Conservation (phyloP, 176 grass and related monocot genomes). For the Ensete ventricosum region DNA sequence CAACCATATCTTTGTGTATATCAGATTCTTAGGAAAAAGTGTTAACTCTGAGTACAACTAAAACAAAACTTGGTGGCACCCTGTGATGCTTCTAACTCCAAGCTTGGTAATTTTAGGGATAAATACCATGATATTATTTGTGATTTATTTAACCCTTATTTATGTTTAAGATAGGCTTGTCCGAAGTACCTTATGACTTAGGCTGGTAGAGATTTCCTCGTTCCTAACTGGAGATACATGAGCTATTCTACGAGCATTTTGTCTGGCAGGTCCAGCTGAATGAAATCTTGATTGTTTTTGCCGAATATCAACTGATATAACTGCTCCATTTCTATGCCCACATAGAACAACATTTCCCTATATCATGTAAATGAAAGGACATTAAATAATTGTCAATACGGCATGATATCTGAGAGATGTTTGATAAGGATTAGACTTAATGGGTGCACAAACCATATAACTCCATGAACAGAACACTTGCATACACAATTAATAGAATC, state of each 20-base stretch:
- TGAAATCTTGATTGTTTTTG: conserved; percentile 23
- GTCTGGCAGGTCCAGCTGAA: conserved; percentile 12
- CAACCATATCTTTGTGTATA: too few relatives aligned
- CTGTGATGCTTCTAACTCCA: too few relatives aligned
- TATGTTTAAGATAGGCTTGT: too few relatives aligned
- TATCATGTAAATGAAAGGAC: conserved; percentile 16
- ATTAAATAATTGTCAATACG: not conserved
- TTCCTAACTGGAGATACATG: conserved; percentile 15
- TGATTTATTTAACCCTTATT: too few relatives aligned
- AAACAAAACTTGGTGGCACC: too few relatives aligned
- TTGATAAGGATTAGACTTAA: not conserved
- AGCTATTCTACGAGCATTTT: conserved; percentile 26
- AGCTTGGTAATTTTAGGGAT: too few relatives aligned
- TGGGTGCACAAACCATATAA: not conserved
- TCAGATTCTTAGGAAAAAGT: too few relatives aligned
- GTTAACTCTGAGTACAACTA: too few relatives aligned
- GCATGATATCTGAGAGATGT: too few relatives aligned
- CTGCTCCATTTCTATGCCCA: conserved; percentile 50
- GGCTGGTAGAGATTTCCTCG: conserved; percentile 4
- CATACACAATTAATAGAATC: not conserved
- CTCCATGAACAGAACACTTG: not conserved
- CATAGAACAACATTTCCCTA: conserved; percentile 66
- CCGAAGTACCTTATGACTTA: conserved; percentile 31
- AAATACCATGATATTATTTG: too few relatives aligned
- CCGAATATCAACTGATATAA: conserved; percentile 46